Conservation (phyloP, 352 stramenopile genomes). For the Phytopythium kandeliae region DNA sequence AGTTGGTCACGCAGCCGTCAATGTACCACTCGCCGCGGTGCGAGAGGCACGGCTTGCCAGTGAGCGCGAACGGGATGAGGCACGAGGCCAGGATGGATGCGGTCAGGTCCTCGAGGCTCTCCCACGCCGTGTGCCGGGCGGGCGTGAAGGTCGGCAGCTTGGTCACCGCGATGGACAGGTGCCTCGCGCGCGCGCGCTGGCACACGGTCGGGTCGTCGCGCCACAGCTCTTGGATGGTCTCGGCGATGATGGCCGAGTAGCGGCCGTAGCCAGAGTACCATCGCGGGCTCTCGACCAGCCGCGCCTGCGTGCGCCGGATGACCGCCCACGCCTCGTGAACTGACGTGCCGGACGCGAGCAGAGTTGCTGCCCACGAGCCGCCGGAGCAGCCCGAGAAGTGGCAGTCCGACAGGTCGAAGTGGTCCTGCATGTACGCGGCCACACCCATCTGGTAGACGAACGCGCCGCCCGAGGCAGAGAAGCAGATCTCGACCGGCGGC, state of each 20-base stretch:
- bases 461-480: constrained; percentile 56
- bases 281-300: constrained; percentile 28
- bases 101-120: constrained; percentile 49
- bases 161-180: constrained; percentile 57
- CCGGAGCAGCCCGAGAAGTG: constrained; percentile 29
- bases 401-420: constrained; percentile 32
- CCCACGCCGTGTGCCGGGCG: constrained; percentile 51
- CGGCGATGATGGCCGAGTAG: constrained; percentile 44
- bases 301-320: constrained; percentile 47
- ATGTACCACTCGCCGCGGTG: constrained; percentile 66
- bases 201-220: constrained; percentile 42
- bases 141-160: constrained; percentile 51
- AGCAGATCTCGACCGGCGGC: constrained; percentile 50
- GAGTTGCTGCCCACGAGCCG: constrained; percentile 20
- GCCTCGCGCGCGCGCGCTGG: constrained; percentile 27
- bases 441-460: constrained; percentile 77
- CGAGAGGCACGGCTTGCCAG: constrained; percentile 47
- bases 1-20: constrained; percentile 68
- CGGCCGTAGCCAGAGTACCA: constrained; percentile 68
- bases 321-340: constrained; percentile 39
- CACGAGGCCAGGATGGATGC: constrained; percentile 62
- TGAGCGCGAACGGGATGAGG: constrained; percentile 63
- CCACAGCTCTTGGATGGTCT: constrained; percentile 53
- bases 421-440: constrained; percentile 60
- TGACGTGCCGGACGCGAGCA: constrained; percentile 44